phyloP scores from a whole-genome alignment of 176 grass and related monocot species.

The Eragrostis nindensis region DNA sequence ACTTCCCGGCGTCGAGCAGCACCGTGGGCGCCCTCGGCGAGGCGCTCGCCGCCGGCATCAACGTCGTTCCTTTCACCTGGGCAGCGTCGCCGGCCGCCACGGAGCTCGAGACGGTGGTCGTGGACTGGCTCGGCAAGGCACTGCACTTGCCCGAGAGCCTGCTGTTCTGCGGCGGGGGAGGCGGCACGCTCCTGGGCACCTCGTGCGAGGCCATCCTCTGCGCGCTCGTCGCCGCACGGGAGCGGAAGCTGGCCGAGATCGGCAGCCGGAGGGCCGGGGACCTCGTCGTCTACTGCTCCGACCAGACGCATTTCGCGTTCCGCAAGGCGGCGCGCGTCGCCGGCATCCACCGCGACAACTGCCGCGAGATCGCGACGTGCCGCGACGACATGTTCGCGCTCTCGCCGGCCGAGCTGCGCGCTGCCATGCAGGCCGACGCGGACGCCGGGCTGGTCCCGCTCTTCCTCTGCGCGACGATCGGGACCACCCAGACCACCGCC shows the following conservation, averaged over 20 bases:
- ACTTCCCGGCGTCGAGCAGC: constrained; percentile 58
- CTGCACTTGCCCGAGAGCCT: constrained; percentile 39
- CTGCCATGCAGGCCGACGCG: constrained; percentile 50
- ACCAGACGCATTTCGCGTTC: constrained; percentile 68
- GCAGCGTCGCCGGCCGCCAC: constrained; percentile 60
- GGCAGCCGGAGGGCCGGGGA: constrained; percentile 26
- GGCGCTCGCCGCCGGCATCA: constrained; percentile 52
- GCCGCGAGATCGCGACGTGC: constrained; percentile 51
- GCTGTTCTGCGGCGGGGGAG: constrained; percentile 54
- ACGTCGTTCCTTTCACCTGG: constrained; percentile 61
- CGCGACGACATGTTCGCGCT: constrained; percentile 42
- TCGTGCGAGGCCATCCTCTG: constrained; percentile 68
- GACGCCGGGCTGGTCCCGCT: constrained; percentile 50
- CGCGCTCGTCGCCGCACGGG: constrained; percentile 53
- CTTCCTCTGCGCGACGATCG: constrained; percentile 63
- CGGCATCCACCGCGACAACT: constrained; percentile 50
- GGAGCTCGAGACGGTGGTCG: constrained; percentile 59
- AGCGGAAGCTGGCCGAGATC: constrained; percentile 46
- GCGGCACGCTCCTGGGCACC: constrained; percentile 58
- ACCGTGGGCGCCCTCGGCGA: constrained; percentile 48
- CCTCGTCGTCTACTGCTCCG: constrained; percentile 68
- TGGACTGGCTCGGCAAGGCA: constrained; percentile 65
- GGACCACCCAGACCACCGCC: constrained; percentile 55
- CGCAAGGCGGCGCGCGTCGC: constrained; percentile 54
- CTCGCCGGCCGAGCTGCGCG: constrained; percentile 15